Evolutionary conservation across 1,284 basidiomycete genomes (phyloP), one percentile per base, ranked within the genome.

Genomic region (Cutaneotrichosporon spelunceum): DNA sequence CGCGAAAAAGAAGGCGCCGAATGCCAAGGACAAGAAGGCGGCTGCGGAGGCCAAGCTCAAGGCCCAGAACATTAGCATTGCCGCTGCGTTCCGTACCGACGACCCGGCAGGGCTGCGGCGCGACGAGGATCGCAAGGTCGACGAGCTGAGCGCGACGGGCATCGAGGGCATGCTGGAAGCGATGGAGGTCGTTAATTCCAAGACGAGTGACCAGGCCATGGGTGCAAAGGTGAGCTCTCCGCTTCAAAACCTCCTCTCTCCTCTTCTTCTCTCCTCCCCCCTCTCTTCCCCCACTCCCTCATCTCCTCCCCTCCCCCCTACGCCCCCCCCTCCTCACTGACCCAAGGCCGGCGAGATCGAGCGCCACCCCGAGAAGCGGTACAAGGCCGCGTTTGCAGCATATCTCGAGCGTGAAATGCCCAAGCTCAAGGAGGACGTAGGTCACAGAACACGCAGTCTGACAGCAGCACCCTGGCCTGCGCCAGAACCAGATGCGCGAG

Each of bases 101-200:
- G 86, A 77, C 87, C 90, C 68, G 85, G 86, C 48, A 86, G 89
- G 21, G 85, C 86, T 62, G 86, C 87, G 42, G 24, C 72, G 66
- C 58, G 69, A 70, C 57, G 70, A 63, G 7, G 70, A 73, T 36
- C 62, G 62, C 23, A 82, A 84, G 61, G 78, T 84, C 11, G 86
- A 90, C 77, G 87, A 87, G 72, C 91, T 85, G 77, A 78, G 85
- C 13, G 95, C 94, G 7, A 89, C 88, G 23, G 94, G 93, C 14
- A 84, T 98, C 59, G 94, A 99, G 74, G 90, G 93, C 74, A 93
- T 92, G 10, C 78, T 99, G 53, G 94, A 96, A 78, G 84, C 96
- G 63, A 79, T 98, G 69, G 88, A 90, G 62, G 83, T 95, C 3
- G 92, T 95, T 13, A 95, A 86, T 56, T 90, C 91, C 9, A 93